phyloP scores from a whole-genome alignment of 306 rosid genomes.

The cucumber (Cucumis sativus) region Cucumber_9930_V3 NC_026660.2:15468501-15469000 shows the following conservation, averaged over 20 bases:
- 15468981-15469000: background rate
- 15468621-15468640: background rate
- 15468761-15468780: background rate
- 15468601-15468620: background rate
- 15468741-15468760: slow-evolving; percentile 62
- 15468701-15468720: slow-evolving; percentile 30
- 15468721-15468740: slow-evolving; percentile 49
- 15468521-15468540: background rate
- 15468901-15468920: background rate
- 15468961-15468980: background rate
- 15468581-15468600: background rate
- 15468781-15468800: background rate
- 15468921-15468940: background rate
- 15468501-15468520: background rate
- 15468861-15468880: background rate
- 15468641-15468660: slow-evolving; percentile 46
- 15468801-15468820: background rate
- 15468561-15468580: background rate
- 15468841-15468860: background rate
- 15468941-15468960: background rate
- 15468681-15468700: slow-evolving; percentile 24
- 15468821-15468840: background rate
- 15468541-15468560: background rate
- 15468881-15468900: background rate
- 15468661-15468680: slow-evolving; percentile 56